Conservation (phyloP, 208 protist species). For the Porcisia deanei region DNA sequence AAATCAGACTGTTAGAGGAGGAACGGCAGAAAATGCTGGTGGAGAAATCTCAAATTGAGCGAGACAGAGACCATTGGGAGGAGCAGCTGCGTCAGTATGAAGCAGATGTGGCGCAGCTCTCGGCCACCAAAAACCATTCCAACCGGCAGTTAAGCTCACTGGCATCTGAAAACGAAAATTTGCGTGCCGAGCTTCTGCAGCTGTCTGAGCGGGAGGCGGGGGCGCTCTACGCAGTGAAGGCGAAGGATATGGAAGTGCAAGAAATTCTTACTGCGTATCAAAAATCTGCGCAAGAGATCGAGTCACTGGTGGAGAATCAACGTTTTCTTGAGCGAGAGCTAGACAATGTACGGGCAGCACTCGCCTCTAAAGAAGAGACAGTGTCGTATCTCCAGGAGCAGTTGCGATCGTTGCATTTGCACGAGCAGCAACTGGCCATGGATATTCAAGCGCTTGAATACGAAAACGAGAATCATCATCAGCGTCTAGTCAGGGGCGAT, state of each 20-base stretch:
- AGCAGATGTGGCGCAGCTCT: constrained; percentile 74
- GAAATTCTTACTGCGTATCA: constrained; percentile 79
- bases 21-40: constrained; percentile 45
- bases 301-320: constrained; percentile 50
- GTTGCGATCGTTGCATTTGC: constrained; percentile 57
- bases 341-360: constrained; percentile 58
- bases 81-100: constrained; percentile 68
- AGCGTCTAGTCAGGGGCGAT: constrained; percentile 57
- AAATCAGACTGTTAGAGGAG: constrained; percentile 43
- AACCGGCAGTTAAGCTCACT: constrained; percentile 71
- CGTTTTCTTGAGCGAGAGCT: constrained; percentile 69
- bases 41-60: constrained; percentile 40
- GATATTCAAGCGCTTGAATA: constrained; percentile 84
- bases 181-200: constrained; percentile 57
- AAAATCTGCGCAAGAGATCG: constrained; percentile 67
- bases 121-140: constrained; percentile 70
- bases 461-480: constrained; percentile 75
- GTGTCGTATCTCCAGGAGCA: constrained; percentile 81
- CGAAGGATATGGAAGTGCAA: constrained; percentile 76
- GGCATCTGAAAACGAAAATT: constrained; percentile 70
- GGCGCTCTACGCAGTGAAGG: constrained; percentile 59
- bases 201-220: constrained; percentile 54
- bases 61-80: constrained; percentile 52
- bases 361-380: constrained; percentile 75
- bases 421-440: constrained; percentile 79